Base-by-base conservation (phyloP, 306 rosid species). In the Echinosophora koreensis region DNA sequence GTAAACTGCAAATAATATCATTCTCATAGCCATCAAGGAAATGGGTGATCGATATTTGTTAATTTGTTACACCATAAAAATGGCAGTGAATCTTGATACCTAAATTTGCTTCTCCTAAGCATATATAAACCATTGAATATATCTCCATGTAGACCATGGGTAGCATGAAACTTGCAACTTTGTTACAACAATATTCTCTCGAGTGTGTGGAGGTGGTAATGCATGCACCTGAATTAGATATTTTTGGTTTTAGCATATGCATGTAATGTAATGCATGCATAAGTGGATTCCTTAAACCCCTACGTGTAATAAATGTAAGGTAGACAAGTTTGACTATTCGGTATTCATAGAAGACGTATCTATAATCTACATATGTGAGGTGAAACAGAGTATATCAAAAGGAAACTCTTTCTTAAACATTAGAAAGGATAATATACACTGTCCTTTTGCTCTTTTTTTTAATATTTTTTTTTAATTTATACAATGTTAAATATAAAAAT, bases 21-120 rank as follows among this genome's bases (percentile, higher is more conserved):
- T 27, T 50, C 3, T 71, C 69, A 82, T 77, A 47, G 4, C 69
- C 55, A 54, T 28, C 47, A 38, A 51, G 17, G 28, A 82, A 69
- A 80, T 38, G 34, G 39, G 9, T 16, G 17, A n/a, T n/a, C n/a
- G n/a, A n/a, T 8, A 12, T 73, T 73, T 11, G 4, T 39, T 22
- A 22, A 22, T 22, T 71, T 28, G 10, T 47, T 10, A 10, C 17
- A 16, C 3, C 17, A 44, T 1, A 1, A 59, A 73, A 59, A 42
- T 30, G 46, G 32, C 12, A n/a, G 47, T 28, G 60, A 6, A 60
- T 22, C n/a, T 73, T 44, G 47, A 47, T 34, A 28, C 6, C 44
- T 47, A 30, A 28, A 44, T 59, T 59, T 27, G 10, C 7, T n/a
- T n/a, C n/a, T n/a, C n/a, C n/a, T 13, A 8, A 69, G 51, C 18